Base-by-base conservation (phyloP, 2,329 filamentous ascomycete species). In the Fusarium verrucosum region DNA sequence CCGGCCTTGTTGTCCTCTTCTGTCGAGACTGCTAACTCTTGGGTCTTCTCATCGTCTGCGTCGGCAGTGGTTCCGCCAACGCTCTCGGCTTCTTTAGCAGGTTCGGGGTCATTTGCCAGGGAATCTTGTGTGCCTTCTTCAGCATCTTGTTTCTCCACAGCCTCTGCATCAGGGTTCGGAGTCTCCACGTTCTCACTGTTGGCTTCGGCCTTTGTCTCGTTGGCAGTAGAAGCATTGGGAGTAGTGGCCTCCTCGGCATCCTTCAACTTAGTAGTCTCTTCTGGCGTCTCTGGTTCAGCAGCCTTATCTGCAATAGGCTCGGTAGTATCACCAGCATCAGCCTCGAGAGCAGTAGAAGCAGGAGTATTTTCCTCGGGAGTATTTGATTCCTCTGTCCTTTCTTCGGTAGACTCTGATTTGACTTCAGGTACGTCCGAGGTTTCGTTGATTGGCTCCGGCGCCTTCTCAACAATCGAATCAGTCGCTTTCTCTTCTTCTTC, bases 141-240 rank as follows among this genome's bases (percentile, higher is more conserved):
- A 17, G n/a, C 25, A 30, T 41, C 17, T 20, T 68, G 54, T 10
- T 58, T 49, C 7, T 17, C 17, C 50, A 32, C 32, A 25, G 19
- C 22, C 40, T 64, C 52, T 22, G 7, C 20, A 20, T 52, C 50
- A 9, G 42, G 23, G n/a, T 38, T 50, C 20, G 45, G 13, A 17
- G 10, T 33, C 23, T 65, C 41, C 16, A 17, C 45, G 5, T 52
- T 41, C 19, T 66, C 47, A 22, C 23, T 53, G 7, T 60, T 50
- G 22, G 22, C 56, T 30, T 55, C 42, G 19, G 37, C 36, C 16
- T 63, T 64, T 20, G 42, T 28, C 49, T 60, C 54, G 17, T 53
- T 55, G 16, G 32, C 26, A 32, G 51, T 41, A 7, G 47, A 55
- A 19, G 40, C 20, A 30, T 55, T 47, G 9, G 52, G 40, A 35